A percentile compares a stretch with the other conserved stretches of the same genome.
These are phyloP conservation scores for Polysphondylium violaceum DNA, from an alignment of 78 protist genomes.

Conservation along the genomic window DNA sequence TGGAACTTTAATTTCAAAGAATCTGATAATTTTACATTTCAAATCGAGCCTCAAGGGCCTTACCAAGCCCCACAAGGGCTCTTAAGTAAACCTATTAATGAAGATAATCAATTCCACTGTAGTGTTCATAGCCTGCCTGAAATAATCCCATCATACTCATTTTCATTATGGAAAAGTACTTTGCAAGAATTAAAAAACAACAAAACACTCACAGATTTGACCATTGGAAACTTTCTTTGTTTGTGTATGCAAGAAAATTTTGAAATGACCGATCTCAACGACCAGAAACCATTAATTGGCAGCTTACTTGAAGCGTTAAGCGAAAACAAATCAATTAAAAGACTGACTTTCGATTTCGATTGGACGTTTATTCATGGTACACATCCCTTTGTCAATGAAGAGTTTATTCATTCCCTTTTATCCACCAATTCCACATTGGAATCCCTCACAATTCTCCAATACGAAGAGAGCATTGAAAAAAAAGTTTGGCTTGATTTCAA, in stretches of 20 bases:
- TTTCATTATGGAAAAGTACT: neutral
- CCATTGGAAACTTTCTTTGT: neutral
- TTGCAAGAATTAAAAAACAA: neutral
- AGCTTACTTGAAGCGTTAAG: neutral
- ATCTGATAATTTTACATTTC: neutral
- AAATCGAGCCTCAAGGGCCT: neutral
- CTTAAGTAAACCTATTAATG: neutral
- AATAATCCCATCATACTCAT: neutral
- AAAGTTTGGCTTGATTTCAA: too few relatives aligned
- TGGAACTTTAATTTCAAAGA: neutral
- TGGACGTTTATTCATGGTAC: neutral
- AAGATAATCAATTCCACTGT: neutral
- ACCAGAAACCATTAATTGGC: neutral
- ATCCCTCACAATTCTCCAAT: too few relatives aligned
- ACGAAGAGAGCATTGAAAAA: too few relatives aligned
- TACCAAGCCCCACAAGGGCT: neutral
- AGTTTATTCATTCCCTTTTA: neutral
- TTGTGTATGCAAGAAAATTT: neutral
- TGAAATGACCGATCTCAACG: too few relatives aligned
- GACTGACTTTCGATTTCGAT: neutral
- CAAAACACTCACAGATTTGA: neutral
- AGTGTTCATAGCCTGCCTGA: neutral
- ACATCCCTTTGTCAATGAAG: neutral
- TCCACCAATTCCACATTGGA: neutral
- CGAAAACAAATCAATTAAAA: neutral